Conservation (phyloP, 495 filamentous ascomycete species). For the Cudoniella acicularis region DNA sequence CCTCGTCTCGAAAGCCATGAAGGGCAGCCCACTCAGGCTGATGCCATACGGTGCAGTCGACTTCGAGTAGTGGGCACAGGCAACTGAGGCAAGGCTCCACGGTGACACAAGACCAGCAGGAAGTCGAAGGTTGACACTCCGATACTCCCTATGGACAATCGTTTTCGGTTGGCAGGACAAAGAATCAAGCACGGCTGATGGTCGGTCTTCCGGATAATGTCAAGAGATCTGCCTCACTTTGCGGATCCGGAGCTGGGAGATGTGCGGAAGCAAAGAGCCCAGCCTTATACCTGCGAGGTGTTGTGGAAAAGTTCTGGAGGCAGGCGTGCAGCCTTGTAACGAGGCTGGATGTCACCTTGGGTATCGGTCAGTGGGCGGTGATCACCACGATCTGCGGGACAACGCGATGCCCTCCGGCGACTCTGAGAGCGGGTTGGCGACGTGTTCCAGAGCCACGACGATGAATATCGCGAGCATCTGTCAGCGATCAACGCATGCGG, state of each 20-base stretch:
- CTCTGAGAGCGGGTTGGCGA: background rate
- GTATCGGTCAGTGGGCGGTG: background rate
- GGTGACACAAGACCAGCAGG: background rate
- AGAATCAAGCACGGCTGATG: too few relatives aligned
- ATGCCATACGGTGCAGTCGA: slow-evolving; percentile 11
- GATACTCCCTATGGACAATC: too few relatives aligned
- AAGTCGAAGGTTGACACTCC: background rate
- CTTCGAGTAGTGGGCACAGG: background rate
- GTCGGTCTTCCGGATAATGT: too few relatives aligned
- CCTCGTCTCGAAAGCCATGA: slow-evolving; percentile 44
- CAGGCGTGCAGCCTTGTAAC: background rate
- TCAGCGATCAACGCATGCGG: slow-evolving; percentile 7
- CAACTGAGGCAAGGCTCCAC: background rate
- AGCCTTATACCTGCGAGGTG: background rate
- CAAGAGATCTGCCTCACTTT: background rate
- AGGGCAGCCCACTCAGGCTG: slow-evolving; percentile 1
- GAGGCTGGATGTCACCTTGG: background rate
- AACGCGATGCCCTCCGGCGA: background rate
- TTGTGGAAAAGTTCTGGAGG: background rate
- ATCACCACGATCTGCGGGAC: background rate
- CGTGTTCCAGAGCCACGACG: background rate
- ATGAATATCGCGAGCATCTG: background rate
- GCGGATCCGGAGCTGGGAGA: background rate
- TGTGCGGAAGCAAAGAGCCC: background rate
- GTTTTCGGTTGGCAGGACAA: too few relatives aligned